A percentile compares a stretch with the other conserved stretches of the same genome.
These are phyloP conservation scores for Trichoderma citrinoviride DNA, from an alignment of 2,329 filamentous ascomycete genomes.

Conservation along the genomic window DNA sequence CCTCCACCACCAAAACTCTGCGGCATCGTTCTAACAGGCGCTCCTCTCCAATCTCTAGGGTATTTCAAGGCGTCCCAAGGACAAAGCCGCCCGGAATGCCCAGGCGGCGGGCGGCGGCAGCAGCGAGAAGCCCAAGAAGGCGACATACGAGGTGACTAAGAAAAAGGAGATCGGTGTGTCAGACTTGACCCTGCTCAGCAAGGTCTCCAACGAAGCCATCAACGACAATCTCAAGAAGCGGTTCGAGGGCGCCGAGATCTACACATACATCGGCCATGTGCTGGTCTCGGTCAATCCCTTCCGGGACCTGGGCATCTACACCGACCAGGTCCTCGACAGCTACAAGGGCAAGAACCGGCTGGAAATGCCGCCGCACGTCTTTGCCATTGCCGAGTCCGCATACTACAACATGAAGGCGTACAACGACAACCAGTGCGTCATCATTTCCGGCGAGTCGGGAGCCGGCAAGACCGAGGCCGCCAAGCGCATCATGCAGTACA, in stretches of 20 bases:
- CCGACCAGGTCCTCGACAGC: conserved; percentile 85
- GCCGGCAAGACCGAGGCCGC: conserved; percentile 98
- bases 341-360: conserved; percentile 97
- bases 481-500: conserved; percentile 99
- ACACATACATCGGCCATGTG: conserved; percentile 99
- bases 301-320: conserved; percentile 96
- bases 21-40: conserved; percentile 13
- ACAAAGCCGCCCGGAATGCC: conserved; percentile 39
- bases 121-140: conserved; percentile 79
- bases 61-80: conserved; percentile 43
- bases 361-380: conserved; percentile 93
- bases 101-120: conserved; percentile 39
- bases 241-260: conserved; percentile 96
- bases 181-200: conserved; percentile 94
- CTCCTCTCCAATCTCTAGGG: conserved; percentile 31
- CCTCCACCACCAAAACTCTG: background rate
- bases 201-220: conserved; percentile 98
- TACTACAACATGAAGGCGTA: conserved; percentile 99
- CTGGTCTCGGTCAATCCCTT: conserved; percentile 99
- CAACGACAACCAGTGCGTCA: conserved; percentile 98
- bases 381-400: conserved; percentile 89
- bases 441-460: conserved; percentile 97
- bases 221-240: conserved; percentile 99
- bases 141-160: conserved; percentile 91
- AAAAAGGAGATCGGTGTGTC: conserved; percentile 99